These are phyloP conservation scores for Leishmania braziliensis DNA, from an alignment of 208 protist species.

Conservation along the genomic window DNA sequence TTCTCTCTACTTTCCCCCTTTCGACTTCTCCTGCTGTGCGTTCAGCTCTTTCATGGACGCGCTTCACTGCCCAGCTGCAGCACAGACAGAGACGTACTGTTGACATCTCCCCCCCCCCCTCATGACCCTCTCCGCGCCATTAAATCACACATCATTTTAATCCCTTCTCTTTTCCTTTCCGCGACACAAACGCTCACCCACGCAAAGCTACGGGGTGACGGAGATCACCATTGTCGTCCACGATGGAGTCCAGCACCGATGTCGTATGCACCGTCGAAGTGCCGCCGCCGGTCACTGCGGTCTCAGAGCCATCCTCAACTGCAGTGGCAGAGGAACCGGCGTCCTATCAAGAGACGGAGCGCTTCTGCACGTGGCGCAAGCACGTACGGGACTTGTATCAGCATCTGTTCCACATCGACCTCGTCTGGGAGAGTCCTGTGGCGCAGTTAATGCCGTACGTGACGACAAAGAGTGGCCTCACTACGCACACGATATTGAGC, in stretches of 20 bases:
- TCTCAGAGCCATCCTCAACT: conserved; percentile 18
- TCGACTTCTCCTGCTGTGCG: neutral
- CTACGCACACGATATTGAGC: conserved; percentile 76
- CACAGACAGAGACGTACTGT: neutral
- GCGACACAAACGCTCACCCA: neutral
- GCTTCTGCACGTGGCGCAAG: conserved; percentile 90
- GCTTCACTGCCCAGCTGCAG: neutral
- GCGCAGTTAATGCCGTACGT: conserved; percentile 86
- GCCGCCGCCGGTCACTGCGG: conserved; percentile 4
- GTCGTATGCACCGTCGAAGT: conserved; percentile 15
- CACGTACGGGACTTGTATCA: conserved; percentile 88
- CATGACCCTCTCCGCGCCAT: neutral
- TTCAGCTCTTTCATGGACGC: too few relatives aligned
- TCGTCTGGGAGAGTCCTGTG: conserved; percentile 86
- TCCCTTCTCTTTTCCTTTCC: neutral
- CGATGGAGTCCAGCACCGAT: conserved; percentile 11
- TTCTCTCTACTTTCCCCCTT: neutral
- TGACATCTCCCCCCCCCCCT: neutral
- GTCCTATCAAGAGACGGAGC: conserved; percentile 71
- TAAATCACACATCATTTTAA: too few relatives aligned
- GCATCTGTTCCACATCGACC: conserved; percentile 83
- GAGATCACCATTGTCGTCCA: neutral
- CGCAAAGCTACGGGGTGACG: neutral
- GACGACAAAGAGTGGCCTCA: conserved; percentile 52
- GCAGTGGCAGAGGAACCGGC: conserved; percentile 8